Percentiles rank a stretch among this genome's conserved stretches.
Evolutionary conservation across 495 filamentous ascomycete genomes (phyloP).

Genomic region (Aspergillus cavernicola): DNA sequence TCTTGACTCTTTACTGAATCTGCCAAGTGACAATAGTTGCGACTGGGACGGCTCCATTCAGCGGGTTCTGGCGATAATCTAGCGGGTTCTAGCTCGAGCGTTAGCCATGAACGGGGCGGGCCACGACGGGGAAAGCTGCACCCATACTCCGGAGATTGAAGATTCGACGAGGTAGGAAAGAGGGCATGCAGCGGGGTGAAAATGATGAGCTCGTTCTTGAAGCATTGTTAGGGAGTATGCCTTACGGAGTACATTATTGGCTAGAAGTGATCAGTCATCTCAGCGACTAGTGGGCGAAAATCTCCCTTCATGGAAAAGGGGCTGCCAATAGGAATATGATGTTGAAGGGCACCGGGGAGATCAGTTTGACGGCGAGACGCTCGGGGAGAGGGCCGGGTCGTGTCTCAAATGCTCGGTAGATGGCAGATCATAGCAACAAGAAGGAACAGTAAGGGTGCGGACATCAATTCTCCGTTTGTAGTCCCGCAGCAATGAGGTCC

Average conservation of each 20-base stretch:
- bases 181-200: not conserved
- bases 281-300: not conserved
- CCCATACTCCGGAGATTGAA: constrained; percentile 10
- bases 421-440: constrained; percentile 14
- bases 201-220: constrained; percentile 1
- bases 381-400: not conserved
- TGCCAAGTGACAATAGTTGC: not conserved
- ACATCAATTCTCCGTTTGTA: constrained; percentile 5
- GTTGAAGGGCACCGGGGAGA: not conserved
- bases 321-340: not conserved
- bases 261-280: not conserved
- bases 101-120: constrained; percentile 19
- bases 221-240: not conserved
- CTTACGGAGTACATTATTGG: not conserved
- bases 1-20: not conserved
- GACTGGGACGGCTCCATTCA: constrained; percentile 19
- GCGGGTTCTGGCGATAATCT: constrained; percentile 26
- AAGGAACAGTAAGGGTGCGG: constrained; percentile 4
- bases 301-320: not conserved
- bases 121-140: constrained; percentile 6
- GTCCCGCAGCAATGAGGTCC: constrained; percentile 1
- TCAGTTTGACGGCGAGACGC: not conserved
- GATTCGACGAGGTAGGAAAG: constrained; percentile 3
- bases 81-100: constrained; percentile 25
- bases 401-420: constrained; percentile 6